phyloP scores from a whole-genome alignment of 2,329 filamentous ascomycete genomes.

The Aureobasidium sp. region DNA sequence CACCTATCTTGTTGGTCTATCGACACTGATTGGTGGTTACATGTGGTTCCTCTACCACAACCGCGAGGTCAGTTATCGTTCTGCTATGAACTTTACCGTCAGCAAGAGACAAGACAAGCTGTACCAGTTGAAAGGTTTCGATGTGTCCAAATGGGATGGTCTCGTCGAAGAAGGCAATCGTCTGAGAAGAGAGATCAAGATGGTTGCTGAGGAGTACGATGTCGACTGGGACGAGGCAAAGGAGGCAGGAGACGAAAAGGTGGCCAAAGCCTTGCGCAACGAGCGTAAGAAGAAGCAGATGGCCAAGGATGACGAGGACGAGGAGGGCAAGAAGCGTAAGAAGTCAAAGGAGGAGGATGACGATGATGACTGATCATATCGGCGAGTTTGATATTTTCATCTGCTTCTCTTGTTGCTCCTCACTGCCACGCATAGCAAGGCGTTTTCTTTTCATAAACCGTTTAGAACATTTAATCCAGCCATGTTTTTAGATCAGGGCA shows the following conservation, averaged over 20 bases:
- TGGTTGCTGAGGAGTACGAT: constrained; percentile 77
- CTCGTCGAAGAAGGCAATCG: constrained; percentile 73
- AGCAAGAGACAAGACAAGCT: constrained; percentile 67
- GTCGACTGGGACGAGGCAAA: constrained; percentile 77
- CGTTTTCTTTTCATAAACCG: not conserved
- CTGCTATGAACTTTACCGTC: constrained; percentile 81
- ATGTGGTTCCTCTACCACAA: constrained; percentile 93
- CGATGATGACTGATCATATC: not conserved
- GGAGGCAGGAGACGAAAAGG: constrained; percentile 46
- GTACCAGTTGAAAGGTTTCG: constrained; percentile 69
- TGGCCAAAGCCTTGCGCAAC: constrained; percentile 46
- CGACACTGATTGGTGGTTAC: constrained; percentile 81
- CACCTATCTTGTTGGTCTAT: constrained; percentile 81
- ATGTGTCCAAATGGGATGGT: constrained; percentile 68
- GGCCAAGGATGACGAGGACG: constrained; percentile 29
- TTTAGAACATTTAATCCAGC: constrained; percentile 11
- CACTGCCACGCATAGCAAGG: not conserved
- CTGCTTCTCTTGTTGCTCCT: not conserved
- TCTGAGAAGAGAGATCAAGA: constrained; percentile 70
- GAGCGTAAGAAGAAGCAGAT: constrained; percentile 38
- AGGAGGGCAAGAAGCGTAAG: constrained; percentile 25
- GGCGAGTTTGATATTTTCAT: not conserved
- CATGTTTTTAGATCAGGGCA: not conserved
- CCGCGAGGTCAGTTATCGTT: constrained; percentile 78
- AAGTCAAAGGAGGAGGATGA: constrained; percentile 7